These are phyloP conservation scores for Gastrolobium villosum DNA, from an alignment of 306 rosid species.

Conservation along the genomic window DNA sequence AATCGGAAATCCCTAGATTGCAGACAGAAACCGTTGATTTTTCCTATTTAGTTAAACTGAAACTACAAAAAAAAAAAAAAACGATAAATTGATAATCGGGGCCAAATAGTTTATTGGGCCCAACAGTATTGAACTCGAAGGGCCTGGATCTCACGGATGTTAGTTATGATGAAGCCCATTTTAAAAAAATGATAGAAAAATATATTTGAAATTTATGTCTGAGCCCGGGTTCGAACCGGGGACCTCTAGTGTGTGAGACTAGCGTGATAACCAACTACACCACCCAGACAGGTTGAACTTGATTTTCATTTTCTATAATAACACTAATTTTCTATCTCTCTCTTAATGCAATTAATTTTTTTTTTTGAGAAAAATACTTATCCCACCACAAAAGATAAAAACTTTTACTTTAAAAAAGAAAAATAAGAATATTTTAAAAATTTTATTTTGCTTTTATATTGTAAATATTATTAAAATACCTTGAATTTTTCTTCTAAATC, in stretches of 20 bases:
- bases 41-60: background rate
- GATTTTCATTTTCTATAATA: too few species aligned
- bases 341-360: too few species aligned
- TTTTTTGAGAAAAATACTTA: too few species aligned
- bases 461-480: too few species aligned
- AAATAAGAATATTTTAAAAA: too few species aligned
- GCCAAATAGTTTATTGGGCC: background rate
- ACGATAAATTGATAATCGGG: background rate
- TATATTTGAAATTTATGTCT: background rate
- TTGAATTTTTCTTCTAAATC: too few species aligned
- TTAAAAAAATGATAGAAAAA: too few species aligned
- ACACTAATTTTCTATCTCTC: too few species aligned
- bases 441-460: too few species aligned
- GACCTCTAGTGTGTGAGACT: slow-evolving; percentile 58
- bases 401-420: too few species aligned
- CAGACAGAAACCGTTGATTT: slow-evolving; percentile 20
- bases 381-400: too few species aligned
- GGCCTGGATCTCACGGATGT: background rate
- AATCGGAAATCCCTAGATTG: slow-evolving; percentile 7
- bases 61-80: too few species aligned
- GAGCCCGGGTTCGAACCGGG: slow-evolving; percentile 59
- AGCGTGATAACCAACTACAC: slow-evolving; percentile 60
- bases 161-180: background rate
- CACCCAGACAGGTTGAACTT: slow-evolving; percentile 35
- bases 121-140: background rate